These are phyloP conservation scores for Tylopilus sp. DNA, from an alignment of 1,284 basidiomycete species.

Conservation along the genomic window DNA sequence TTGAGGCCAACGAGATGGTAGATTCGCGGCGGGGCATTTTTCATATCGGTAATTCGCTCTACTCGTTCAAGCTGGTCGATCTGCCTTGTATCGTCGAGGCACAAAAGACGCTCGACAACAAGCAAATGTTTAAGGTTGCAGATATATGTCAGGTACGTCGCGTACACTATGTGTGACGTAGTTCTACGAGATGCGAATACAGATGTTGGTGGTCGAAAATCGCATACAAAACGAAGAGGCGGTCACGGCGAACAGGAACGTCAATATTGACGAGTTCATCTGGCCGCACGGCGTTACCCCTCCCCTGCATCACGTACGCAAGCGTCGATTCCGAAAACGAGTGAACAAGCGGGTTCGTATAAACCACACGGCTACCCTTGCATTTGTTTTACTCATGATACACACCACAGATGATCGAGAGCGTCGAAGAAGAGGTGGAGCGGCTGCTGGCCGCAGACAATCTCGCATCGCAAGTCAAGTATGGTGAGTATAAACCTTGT, in stretches of 20 bases:
- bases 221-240: conserved; percentile 71
- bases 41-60: conserved; percentile 78
- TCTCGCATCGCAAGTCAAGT: conserved; percentile 75
- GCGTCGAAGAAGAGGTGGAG: conserved; percentile 96
- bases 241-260: conserved; percentile 54
- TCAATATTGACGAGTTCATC: conserved; percentile 95
- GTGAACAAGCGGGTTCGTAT: conserved; percentile 72
- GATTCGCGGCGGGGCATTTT: conserved; percentile 92
- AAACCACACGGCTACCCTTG: background rate
- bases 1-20: conserved; percentile 32
- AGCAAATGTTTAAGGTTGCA: conserved; percentile 97
- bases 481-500: conserved; percentile 45
- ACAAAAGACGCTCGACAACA: conserved; percentile 95
- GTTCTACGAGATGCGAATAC: conserved; percentile 11
- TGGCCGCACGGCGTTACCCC: conserved; percentile 98
- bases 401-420: conserved; percentile 78
- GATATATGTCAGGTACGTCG: conserved; percentile 88
- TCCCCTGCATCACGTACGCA: conserved; percentile 87
- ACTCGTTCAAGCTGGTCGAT: conserved; percentile 94
- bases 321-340: conserved; percentile 90
- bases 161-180: conserved; percentile 4
- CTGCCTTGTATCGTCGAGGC: conserved; percentile 93
- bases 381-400: conserved; percentile 3
- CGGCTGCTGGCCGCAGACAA: conserved; percentile 85
- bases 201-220: conserved; percentile 88